Evolutionary conservation across 2,329 filamentous ascomycete species (phyloP).

Genomic region (Xylariales sp.): DNA sequence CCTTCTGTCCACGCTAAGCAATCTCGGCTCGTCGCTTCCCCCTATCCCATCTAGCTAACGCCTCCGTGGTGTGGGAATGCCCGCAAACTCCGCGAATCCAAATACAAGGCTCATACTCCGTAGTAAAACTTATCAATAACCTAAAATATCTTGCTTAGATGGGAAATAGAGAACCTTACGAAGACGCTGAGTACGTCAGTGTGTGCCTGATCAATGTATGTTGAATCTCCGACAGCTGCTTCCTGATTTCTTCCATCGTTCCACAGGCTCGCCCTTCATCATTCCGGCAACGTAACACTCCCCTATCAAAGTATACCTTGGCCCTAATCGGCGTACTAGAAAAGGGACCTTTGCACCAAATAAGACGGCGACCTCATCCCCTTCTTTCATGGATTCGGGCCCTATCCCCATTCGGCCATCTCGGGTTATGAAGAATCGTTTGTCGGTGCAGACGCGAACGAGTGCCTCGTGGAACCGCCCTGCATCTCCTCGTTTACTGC

Average conservation of each 20-base stretch:
- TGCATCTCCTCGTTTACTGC: slow-evolving; percentile 21
- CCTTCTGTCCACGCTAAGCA: no score
- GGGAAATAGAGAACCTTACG: no score
- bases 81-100: no score
- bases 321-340: slow-evolving; percentile 30
- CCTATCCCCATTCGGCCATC: slow-evolving; percentile 39
- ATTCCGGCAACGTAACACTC: slow-evolving; percentile 41
- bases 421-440: slow-evolving; percentile 37
- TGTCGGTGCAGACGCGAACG: slow-evolving; percentile 35
- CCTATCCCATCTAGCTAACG: no score
- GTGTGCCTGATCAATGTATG: neutral
- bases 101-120: no score
- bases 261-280: slow-evolving; percentile 40
- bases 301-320: slow-evolving; percentile 35
- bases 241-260: neutral
- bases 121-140: no score
- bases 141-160: no score
- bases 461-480: slow-evolving; percentile 39
- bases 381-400: slow-evolving; percentile 37
- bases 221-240: neutral
- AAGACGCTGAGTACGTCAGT: no score
- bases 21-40: no score
- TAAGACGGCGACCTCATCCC: slow-evolving; percentile 34
- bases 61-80: no score
- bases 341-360: slow-evolving; percentile 41